Evolutionary conservation across 352 stramenopile species (phyloP).

Genomic region (Globisporangium orthogonon): DNA sequence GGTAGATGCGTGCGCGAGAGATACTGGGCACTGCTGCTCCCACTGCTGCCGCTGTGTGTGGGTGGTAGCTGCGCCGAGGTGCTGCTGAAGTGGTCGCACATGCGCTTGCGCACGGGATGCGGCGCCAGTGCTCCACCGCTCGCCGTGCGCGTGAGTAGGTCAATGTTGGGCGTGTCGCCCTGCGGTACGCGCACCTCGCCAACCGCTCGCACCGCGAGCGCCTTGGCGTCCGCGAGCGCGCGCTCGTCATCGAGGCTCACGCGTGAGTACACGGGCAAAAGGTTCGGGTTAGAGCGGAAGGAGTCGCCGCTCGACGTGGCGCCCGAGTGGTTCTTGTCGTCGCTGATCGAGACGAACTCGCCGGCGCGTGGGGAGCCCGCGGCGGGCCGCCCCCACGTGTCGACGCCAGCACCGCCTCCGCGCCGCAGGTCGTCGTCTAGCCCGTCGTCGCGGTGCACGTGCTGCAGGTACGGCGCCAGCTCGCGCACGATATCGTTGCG

Average conservation of each 20-base stretch:
- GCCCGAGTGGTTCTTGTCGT: conserved; percentile 42
- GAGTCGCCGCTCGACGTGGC: conserved; percentile 51
- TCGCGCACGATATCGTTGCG: conserved; percentile 86
- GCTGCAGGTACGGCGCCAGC: conserved; percentile 79
- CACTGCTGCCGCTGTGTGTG: background rate
- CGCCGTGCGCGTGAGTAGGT: conserved; percentile 5
- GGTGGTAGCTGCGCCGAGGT: conserved; percentile 1
- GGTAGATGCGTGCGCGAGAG: conserved; percentile 13
- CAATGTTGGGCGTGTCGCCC: conserved; percentile 9
- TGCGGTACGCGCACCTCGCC: conserved; percentile 11
- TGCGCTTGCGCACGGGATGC: conserved; percentile 10
- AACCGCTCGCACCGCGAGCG: conserved; percentile 9
- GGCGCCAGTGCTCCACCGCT: background rate
- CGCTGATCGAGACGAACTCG: conserved; percentile 40
- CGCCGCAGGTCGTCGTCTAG: conserved; percentile 44
- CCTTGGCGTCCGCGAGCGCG: conserved; percentile 22
- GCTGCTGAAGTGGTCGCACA: conserved; percentile 14
- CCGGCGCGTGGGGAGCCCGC: conserved; percentile 29
- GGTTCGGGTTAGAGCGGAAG: conserved; percentile 39
- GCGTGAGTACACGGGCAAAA: conserved; percentile 23
- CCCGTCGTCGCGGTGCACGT: conserved; percentile 70
- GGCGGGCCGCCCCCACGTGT: conserved; percentile 32
- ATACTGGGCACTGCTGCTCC: background rate
- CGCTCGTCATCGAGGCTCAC: conserved; percentile 15
- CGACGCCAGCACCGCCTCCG: conserved; percentile 1